A percentile compares a stretch with the other conserved stretches of the same genome.
Conservation (phyloP, 139 green algal genomes). For the Coelastrella sp. region DNA sequence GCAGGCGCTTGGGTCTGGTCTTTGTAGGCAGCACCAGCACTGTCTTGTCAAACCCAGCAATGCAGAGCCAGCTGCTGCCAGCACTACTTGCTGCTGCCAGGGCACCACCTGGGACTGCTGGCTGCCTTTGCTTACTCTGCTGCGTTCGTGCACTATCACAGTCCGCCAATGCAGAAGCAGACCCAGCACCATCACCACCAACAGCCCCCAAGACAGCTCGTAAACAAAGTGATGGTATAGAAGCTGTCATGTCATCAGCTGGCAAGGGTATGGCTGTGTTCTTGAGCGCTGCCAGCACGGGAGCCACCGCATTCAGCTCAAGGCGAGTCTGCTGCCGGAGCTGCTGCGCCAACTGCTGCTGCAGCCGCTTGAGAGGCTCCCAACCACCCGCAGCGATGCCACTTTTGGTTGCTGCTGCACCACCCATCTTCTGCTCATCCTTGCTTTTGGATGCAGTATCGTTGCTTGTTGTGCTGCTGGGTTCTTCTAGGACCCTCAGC, state of each 20-base stretch:
- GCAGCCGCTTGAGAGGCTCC: constrained; percentile 58
- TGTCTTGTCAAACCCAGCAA: constrained; percentile 57
- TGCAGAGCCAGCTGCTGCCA: constrained; percentile 50
- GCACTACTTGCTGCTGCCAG: constrained; percentile 3
- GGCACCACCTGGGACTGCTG: neutral
- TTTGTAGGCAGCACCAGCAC: constrained; percentile 84
- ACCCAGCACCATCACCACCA: no score
- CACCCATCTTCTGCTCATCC: neutral
- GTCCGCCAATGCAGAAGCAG: no score
- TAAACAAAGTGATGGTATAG: neutral
- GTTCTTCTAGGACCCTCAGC: constrained; percentile 24
- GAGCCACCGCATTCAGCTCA: constrained; percentile 58
- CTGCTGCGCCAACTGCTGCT: constrained; percentile 51
- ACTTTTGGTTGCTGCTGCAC: neutral
- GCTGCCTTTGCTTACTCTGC: neutral
- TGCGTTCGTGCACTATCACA: neutral
- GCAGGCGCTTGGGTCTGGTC: constrained; percentile 89
- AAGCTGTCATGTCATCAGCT: constrained; percentile 45
- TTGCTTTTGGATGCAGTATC: no score
- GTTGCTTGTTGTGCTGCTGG: no score
- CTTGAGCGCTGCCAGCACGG: constrained; percentile 55
- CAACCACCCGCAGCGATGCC: neutral
- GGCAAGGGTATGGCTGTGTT: constrained; percentile 65
- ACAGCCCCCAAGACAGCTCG: neutral
- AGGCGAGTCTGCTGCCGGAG: constrained; percentile 48